These are phyloP conservation scores for Alternaria metachromatica DNA, from an alignment of 2,329 filamentous ascomycete genomes.

Conservation along the genomic window DNA sequence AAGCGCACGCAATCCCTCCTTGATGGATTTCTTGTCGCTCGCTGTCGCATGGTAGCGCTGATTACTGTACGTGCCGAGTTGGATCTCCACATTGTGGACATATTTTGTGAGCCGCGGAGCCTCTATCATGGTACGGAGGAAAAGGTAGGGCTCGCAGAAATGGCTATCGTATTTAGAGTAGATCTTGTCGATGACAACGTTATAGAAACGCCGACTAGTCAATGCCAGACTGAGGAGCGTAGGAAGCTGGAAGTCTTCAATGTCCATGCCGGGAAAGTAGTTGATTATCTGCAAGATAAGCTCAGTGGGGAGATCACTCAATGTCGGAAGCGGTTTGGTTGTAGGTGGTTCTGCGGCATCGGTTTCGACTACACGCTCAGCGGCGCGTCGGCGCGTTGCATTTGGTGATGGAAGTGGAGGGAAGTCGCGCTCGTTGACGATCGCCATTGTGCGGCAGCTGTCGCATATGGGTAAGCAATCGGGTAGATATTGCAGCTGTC, in stretches of 20 bases:
- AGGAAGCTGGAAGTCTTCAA: slow-evolving; percentile 21
- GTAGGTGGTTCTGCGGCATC: neutral
- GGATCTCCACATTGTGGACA: slow-evolving; percentile 24
- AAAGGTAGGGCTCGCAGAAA: slow-evolving; percentile 34
- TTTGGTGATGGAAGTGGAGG: slow-evolving; percentile 27
- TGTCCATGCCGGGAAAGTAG: slow-evolving; percentile 27
- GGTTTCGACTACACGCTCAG: neutral
- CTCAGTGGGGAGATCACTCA: slow-evolving; percentile 37
- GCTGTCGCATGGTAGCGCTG: slow-evolving; percentile 24
- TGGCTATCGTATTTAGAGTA: slow-evolving; percentile 31
- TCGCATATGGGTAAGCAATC: neutral
- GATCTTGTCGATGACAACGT: slow-evolving; percentile 24
- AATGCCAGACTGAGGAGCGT: slow-evolving; percentile 29
- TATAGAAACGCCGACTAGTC: slow-evolving; percentile 32
- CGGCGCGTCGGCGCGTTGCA: neutral
- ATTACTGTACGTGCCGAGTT: slow-evolving; percentile 13
- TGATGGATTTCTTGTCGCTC: slow-evolving; percentile 35
- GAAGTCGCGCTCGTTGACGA: slow-evolving; percentile 25
- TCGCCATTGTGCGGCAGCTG: slow-evolving; percentile 11
- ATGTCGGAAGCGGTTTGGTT: neutral
- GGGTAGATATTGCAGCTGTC: neutral
- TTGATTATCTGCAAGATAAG: slow-evolving; percentile 34
- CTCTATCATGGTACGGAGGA: slow-evolving; percentile 34
- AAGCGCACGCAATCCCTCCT: slow-evolving; percentile 29
- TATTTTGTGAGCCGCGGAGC: slow-evolving; percentile 22